A percentile compares a stretch with the other conserved stretches of the same genome.
phyloP scores from a whole-genome alignment of 2,329 filamentous ascomycete genomes.

The Colletotrichum nymphaeae region DNA sequence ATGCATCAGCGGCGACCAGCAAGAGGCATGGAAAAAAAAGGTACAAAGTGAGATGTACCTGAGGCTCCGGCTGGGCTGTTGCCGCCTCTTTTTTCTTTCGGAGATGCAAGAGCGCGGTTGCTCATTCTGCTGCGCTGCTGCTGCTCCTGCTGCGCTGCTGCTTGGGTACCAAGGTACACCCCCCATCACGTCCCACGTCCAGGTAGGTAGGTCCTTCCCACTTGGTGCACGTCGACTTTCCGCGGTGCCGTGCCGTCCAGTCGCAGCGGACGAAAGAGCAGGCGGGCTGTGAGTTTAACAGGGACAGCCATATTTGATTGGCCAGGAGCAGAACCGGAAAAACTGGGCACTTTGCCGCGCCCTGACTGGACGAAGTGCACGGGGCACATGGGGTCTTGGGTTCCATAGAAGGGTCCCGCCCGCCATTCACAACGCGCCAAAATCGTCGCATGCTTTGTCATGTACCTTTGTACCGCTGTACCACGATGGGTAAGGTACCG shows the following conservation, averaged over 20 bases:
- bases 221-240: neutral
- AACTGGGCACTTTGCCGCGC: conserved; percentile 14
- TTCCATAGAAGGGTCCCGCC: neutral
- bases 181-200: neutral
- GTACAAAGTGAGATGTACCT: conserved; percentile 8
- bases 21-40: neutral
- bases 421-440: conserved; percentile 25
- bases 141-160: neutral
- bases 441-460: conserved; percentile 10
- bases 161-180: neutral
- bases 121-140: neutral
- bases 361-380: conserved; percentile 19
- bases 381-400: neutral
- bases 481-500: neutral
- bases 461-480: neutral
- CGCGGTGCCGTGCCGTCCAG: conserved; percentile 14
- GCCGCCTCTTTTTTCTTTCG: neutral
- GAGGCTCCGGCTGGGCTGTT: conserved; percentile 18
- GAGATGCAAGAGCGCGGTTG: neutral
- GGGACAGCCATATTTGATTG: neutral
- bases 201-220: neutral
- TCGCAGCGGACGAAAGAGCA: conserved; percentile 4
- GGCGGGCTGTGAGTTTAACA: conserved; percentile 22
- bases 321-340: neutral
- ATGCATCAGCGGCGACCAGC: neutral